A percentile compares a stretch with the other conserved stretches of the same genome.
These are phyloP conservation scores for Penicillium dipodomyicola DNA, from an alignment of 495 filamentous ascomycete species.

Conservation along the genomic window DNA sequence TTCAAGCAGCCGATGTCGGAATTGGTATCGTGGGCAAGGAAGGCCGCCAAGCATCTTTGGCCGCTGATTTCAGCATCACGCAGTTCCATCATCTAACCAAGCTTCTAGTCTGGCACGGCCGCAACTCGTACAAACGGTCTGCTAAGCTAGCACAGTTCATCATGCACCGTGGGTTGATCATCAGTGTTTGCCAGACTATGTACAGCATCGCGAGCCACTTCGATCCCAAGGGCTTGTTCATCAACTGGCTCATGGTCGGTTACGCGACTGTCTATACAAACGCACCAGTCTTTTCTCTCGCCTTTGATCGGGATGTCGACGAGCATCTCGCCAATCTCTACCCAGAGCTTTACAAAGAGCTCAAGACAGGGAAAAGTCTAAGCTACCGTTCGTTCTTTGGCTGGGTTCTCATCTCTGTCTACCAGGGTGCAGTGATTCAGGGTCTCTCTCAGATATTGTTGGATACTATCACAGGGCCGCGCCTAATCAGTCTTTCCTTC, in stretches of 20 bases:
- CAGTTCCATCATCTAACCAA: constrained; percentile 97
- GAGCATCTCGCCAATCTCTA: constrained; percentile 91
- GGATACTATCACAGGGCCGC: constrained; percentile 60
- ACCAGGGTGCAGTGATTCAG: constrained; percentile 93
- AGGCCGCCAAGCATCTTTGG: constrained; percentile 88
- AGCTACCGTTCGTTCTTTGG: constrained; percentile 93
- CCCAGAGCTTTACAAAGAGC: constrained; percentile 94
- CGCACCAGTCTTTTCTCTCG: constrained; percentile 89
- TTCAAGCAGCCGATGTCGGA: constrained; percentile 95
- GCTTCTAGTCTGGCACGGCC: constrained; percentile 94
- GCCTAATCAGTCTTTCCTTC: constrained; percentile 88
- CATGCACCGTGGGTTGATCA: constrained; percentile 94
- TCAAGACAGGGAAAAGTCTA: constrained; percentile 78
- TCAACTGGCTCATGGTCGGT: constrained; percentile 95
- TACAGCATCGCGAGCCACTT: constrained; percentile 90
- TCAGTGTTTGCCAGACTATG: constrained; percentile 93
- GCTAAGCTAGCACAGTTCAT: constrained; percentile 98
- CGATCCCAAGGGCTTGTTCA: constrained; percentile 91
- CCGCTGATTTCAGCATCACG: constrained; percentile 92
- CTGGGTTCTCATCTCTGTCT: constrained; percentile 94
- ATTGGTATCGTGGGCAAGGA: constrained; percentile 99
- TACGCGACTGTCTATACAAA: constrained; percentile 98
- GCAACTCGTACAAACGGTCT: constrained; percentile 92
- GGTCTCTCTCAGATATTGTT: constrained; percentile 85
- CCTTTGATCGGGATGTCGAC: constrained; percentile 92